Percentiles rank a stretch among this genome's conserved stretches.
These are phyloP conservation scores for Pistacia integerrima DNA, from an alignment of 345 rosid genomes.

Conservation along the genomic window DNA sequence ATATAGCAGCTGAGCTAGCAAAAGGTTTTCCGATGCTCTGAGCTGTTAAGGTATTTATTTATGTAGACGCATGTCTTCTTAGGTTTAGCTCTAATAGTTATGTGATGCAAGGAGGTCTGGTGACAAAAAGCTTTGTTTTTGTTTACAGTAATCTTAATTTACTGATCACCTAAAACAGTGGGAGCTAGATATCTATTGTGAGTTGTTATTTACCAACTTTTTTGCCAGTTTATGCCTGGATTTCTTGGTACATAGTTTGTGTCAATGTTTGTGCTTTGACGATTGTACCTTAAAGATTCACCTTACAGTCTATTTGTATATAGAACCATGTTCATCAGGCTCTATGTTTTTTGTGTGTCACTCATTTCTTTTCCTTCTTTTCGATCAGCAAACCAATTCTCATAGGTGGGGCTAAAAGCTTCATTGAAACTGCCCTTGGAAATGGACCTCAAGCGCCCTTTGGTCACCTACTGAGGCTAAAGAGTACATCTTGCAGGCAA, in stretches of 20 bases:
- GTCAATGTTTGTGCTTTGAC: background rate
- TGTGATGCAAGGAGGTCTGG: background rate
- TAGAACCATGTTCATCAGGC: background rate
- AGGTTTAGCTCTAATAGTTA: background rate
- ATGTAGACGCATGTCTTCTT: background rate
- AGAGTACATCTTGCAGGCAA: slow-evolving; percentile 36
- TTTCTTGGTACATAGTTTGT: background rate
- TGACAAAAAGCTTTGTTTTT: background rate
- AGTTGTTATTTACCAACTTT: background rate
- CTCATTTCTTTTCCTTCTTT: background rate
- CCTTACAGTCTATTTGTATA: background rate
- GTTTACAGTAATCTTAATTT: background rate
- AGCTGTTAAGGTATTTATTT: slow-evolving; percentile 68
- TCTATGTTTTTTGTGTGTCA: background rate
- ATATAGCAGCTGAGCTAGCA: slow-evolving; percentile 89
- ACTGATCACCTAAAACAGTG: background rate
- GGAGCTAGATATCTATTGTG: background rate
- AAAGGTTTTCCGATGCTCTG: slow-evolving; percentile 81
- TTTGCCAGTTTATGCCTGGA: background rate
- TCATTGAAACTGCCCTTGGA: slow-evolving; percentile 66
- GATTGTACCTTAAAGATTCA: background rate
- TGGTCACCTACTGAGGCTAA: slow-evolving; percentile 75
- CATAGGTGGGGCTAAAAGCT: slow-evolving; percentile 73
- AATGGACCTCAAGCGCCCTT: slow-evolving; percentile 91
- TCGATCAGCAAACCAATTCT: slow-evolving; percentile 20